Evolutionary conservation across 2,329 filamentous ascomycete genomes (phyloP), one percentile per base, ranked within the genome.

Genomic region (Talaromyces sp.): DNA sequence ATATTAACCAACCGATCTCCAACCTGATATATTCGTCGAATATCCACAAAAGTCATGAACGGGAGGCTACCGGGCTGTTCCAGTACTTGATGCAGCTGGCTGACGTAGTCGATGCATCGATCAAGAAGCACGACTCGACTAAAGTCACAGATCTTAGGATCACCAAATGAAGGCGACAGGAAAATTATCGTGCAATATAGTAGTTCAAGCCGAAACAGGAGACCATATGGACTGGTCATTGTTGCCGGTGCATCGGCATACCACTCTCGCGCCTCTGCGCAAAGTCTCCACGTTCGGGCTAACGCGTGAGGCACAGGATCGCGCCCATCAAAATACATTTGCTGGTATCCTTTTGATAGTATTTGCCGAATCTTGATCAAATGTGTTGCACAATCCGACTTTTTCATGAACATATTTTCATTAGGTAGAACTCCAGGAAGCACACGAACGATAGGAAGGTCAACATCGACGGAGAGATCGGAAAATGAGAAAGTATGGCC

Each of bases 401-500:
- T 82, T 59, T 82, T 80, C 16, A 82, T 72, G 71, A 85, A 86
- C 11, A 83, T 71, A n/a, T 73, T 63, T 21, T 69, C 72, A 42
- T 78, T 71, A 35, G 71, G 68, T 31, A 60, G 62, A 75, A 83
- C 69, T 77, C 82, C 67, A 73, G 83, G 63, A 72, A 80, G 69
- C 72, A 70, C 46, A 81, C 77, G 59, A 81, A 73, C 77, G 54
- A 74, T 74, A 70, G 78, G 76, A 67, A 77, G 75, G 66, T 78
- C 75, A 33, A 98, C 93, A 67, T 91, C 88, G 28, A 90, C 85
- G 5, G 93, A 89, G 62, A 93, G 91, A 72, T 98, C 93, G 0
- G 92, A 93, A 72, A 98, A 97, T n/a, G 93, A 96, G 74, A 97
- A 97, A 0, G 92, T 88, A 37, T 92, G 84, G 11, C 90, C 90